These are phyloP conservation scores for Cotoneaster glaucophyllus DNA, from an alignment of 306 rosid species.

Conservation along the genomic window DNA sequence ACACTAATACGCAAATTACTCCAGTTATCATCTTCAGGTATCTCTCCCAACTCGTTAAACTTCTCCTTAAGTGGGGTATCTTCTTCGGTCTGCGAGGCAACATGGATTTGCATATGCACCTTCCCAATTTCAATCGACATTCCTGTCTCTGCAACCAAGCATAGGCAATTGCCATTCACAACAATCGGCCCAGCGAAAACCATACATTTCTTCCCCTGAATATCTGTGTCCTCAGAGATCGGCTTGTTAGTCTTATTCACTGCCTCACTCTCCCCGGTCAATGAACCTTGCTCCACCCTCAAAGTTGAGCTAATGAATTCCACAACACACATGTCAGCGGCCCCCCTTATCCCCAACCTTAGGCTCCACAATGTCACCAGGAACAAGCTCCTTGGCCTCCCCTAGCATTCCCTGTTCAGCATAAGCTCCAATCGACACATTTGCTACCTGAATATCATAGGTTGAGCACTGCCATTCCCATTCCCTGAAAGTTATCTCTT, in stretches of 20 bases:
- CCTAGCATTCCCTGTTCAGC: no score
- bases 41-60: slow-evolving; percentile 41
- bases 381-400: slow-evolving; percentile 64
- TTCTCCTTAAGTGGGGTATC: slow-evolving; percentile 80
- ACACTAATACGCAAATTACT: slow-evolving; percentile 36
- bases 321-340: slow-evolving; percentile 41
- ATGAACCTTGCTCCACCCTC: slow-evolving; percentile 44
- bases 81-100: slow-evolving; percentile 45
- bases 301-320: slow-evolving; percentile 35
- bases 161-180: slow-evolving; percentile 62
- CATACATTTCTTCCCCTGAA: slow-evolving; percentile 42
- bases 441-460: no score
- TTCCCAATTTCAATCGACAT: slow-evolving; percentile 68
- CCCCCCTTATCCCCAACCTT: slow-evolving; percentile 47
- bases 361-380: slow-evolving; percentile 53
- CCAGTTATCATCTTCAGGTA: slow-evolving; percentile 37
- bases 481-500: no score
- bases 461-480: no score
- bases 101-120: slow-evolving; percentile 75
- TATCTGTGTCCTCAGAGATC: slow-evolving; percentile 34
- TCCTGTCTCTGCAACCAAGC: slow-evolving; percentile 64
- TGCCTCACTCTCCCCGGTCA: slow-evolving; percentile 53
- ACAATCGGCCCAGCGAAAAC: slow-evolving; percentile 63
- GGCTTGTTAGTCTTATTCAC: slow-evolving; percentile 41
- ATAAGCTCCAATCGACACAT: no score